A percentile compares a stretch with the other conserved stretches of the same genome.
phyloP scores from a whole-genome alignment of 441 rosid species.

The Daphne laureola region DNA sequence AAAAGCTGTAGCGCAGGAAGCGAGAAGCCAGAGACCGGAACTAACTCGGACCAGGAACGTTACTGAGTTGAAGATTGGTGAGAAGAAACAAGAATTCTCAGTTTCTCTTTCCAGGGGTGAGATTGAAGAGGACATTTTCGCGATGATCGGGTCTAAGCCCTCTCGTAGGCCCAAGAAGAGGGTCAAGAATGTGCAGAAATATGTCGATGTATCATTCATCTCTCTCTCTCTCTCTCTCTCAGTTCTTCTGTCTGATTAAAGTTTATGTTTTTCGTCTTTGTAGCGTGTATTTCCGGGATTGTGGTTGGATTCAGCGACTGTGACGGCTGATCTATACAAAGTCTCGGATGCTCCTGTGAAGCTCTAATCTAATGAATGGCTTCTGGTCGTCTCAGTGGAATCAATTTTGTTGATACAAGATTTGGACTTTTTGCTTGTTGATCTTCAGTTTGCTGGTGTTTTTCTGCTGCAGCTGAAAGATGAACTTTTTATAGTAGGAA shows the following conservation, averaged over 20 bases:
- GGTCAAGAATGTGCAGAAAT: conserved; percentile 36
- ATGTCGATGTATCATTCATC: conserved; percentile 33
- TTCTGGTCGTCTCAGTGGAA: conserved; percentile 1
- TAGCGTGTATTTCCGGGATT: conserved; percentile 57
- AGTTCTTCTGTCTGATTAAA: background rate
- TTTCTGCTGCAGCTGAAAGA: conserved; percentile 19
- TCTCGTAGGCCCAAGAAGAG: conserved; percentile 39
- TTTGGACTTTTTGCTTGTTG: conserved; percentile 2
- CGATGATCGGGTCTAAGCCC: conserved; percentile 41
- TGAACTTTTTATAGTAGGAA: conserved; percentile 24
- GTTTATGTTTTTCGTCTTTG: conserved; percentile 13
- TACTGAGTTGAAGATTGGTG: conserved; percentile 21
- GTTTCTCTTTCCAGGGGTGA: conserved; percentile 32
- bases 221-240: conserved; percentile 1
- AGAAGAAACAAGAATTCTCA: conserved; percentile 28
- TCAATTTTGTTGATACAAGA: background rate
- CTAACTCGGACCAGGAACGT: conserved; percentile 25
- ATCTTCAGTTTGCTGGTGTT: conserved; percentile 7
- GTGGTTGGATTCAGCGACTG: conserved; percentile 49
- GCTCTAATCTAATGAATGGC: conserved; percentile 29
- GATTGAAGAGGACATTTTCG: conserved; percentile 40
- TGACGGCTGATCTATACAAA: conserved; percentile 49
- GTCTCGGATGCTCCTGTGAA: conserved; percentile 39
- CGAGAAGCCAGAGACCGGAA: conserved; percentile 26
- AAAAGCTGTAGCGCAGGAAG: conserved; percentile 21